A percentile compares a stretch with the other conserved stretches of the same genome.
phyloP scores from a whole-genome alignment of 768 basidiomycete species.

The Sporobolomyces roseus region DNA sequence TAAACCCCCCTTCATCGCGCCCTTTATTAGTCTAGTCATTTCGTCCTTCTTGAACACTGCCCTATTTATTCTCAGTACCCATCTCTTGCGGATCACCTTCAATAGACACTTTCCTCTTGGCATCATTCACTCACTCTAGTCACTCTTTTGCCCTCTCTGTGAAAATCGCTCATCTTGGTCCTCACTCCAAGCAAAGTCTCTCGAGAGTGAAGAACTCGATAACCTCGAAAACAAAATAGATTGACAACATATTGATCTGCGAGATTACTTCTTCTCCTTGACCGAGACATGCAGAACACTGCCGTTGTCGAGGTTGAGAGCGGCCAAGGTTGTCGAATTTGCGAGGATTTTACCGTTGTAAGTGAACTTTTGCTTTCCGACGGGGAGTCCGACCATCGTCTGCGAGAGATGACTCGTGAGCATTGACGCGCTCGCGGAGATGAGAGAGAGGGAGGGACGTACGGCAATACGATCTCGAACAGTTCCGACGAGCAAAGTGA shows the following conservation, averaged over 20 bases:
- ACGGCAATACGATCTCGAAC: constrained; percentile 73
- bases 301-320: constrained; percentile 40
- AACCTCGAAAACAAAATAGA: background rate
- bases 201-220: background rate
- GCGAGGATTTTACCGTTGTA: constrained; percentile 37
- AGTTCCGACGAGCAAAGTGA: constrained; percentile 78
- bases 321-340: constrained; percentile 40
- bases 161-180: no score
- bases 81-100: no score
- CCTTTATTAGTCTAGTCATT: no score
- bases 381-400: constrained; percentile 35
- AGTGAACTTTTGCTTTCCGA: constrained; percentile 40
- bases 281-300: constrained; percentile 25
- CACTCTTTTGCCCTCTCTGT: no score
- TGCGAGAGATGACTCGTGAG: background rate
- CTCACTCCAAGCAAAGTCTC: no score
- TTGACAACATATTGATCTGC: background rate
- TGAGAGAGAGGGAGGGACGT: background rate
- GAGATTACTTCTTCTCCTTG: constrained; percentile 40
- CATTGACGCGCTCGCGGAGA: background rate
- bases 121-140: no score
- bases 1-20: no score
- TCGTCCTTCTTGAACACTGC: no score
- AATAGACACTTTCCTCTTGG: no score
- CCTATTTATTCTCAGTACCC: no score